Evolutionary conservation across 2,329 filamentous ascomycete genomes (phyloP).

Genomic region (Grosmannia clavigera): DNA sequence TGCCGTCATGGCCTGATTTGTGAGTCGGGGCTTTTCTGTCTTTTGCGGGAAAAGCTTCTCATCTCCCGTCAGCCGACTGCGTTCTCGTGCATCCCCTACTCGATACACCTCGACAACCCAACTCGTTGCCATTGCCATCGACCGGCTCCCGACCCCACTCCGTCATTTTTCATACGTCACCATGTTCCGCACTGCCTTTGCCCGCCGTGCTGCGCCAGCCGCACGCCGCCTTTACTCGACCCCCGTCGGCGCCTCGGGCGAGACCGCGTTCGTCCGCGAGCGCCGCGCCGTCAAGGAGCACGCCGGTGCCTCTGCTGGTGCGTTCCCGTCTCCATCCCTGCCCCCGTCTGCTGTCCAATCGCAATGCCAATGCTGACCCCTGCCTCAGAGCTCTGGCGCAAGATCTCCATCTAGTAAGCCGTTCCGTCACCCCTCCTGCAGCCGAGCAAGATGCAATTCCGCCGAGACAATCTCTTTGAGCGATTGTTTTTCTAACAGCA

Average conservation of each 20-base stretch:
- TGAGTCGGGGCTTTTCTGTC: not conserved
- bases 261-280: constrained; percentile 93
- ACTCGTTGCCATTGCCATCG: not conserved
- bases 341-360: not conserved
- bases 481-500: not conserved
- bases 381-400: constrained; percentile 77
- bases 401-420: constrained; percentile 87
- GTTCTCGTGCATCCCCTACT: not conserved
- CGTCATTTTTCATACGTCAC: not conserved
- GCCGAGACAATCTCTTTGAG: too few species aligned
- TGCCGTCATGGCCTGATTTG: constrained; percentile 9
- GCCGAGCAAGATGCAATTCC: too few species aligned
- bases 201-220: constrained; percentile 10
- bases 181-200: constrained; percentile 11
- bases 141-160: not conserved
- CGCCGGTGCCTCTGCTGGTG: constrained; percentile 72
- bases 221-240: constrained; percentile 11
- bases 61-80: constrained; percentile 8
- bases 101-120: not conserved
- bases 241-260: constrained; percentile 22
- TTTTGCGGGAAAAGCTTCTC: constrained; percentile 11
- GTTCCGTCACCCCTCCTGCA: not conserved
- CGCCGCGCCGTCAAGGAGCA: constrained; percentile 83
- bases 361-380: constrained; percentile 7
- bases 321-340: not conserved